Evolutionary conservation across 306 rosid genomes (phyloP).

Genomic region (Carpinus viminea): DNA sequence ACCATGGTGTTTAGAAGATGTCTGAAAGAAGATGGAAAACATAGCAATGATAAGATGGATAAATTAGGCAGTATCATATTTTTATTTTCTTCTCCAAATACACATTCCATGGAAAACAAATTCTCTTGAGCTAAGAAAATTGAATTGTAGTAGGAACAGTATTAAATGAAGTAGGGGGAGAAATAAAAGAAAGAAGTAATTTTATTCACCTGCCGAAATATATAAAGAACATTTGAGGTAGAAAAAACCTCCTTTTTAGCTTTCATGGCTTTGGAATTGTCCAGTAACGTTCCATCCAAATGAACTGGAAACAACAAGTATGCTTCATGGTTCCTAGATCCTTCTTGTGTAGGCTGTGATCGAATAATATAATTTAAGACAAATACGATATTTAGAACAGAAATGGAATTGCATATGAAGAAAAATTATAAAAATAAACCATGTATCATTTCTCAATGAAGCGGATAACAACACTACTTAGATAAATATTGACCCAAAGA

Average conservation of each 20-base stretch:
- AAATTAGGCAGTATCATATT: neutral
- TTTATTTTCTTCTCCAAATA: neutral
- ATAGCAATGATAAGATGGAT: no score
- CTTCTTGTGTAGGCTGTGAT: slow-evolving; percentile 77
- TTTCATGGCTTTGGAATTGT: slow-evolving; percentile 81
- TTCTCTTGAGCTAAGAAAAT: neutral
- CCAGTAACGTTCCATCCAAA: slow-evolving; percentile 94
- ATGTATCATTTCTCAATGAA: no score
- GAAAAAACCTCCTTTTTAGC: slow-evolving; percentile 80
- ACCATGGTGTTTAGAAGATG: slow-evolving; percentile 3
- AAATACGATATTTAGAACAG: slow-evolving; percentile 1
- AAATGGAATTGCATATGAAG: neutral
- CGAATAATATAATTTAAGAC: slow-evolving; percentile 25
- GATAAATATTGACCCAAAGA: neutral
- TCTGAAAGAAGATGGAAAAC: neutral
- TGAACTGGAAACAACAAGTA: slow-evolving; percentile 96
- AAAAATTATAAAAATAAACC: neutral
- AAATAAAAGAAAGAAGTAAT: slow-evolving; percentile 1
- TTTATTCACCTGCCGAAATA: slow-evolving; percentile 79
- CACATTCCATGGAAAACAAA: neutral
- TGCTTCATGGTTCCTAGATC: slow-evolving; percentile 93
- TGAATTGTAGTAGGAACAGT: slow-evolving; percentile 12
- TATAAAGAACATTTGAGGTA: slow-evolving; percentile 83
- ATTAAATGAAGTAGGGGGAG: neutral
- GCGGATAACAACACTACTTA: neutral